These are phyloP conservation scores for Aegilops bicornis DNA, from an alignment of 176 grass and related monocot genomes.

Conservation along the genomic window DNA sequence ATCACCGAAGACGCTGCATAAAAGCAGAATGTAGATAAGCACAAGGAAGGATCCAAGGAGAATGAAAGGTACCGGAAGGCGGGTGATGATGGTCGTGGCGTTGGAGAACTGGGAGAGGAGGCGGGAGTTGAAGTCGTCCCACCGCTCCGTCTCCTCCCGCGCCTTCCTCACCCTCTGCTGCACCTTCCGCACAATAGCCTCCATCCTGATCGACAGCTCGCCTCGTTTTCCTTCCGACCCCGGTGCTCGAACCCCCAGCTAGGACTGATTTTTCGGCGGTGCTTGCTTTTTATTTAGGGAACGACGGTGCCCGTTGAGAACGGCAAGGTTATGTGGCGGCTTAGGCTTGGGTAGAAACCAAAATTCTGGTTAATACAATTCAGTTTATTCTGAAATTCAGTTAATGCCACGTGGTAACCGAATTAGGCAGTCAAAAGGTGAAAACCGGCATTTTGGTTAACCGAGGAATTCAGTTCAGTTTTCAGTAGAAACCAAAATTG, in stretches of 20 bases:
- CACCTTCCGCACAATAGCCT: conserved; percentile 61
- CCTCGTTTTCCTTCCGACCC: background rate
- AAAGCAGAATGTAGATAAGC: background rate
- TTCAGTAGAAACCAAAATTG: too few species aligned
- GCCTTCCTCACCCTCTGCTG: conserved; percentile 61
- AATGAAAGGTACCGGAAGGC: conserved; percentile 50
- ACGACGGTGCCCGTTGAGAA: too few species aligned
- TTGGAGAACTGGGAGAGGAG: conserved; percentile 59
- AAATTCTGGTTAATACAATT: background rate
- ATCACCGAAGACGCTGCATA: background rate
- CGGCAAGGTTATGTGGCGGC: too few species aligned
- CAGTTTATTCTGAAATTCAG: background rate
- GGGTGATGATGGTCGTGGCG: conserved; percentile 47
- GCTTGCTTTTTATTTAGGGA: too few species aligned
- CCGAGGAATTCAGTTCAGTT: too few species aligned
- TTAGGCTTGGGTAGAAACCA: too few species aligned
- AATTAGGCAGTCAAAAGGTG: too few species aligned
- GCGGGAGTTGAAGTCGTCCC: conserved; percentile 60
- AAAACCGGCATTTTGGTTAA: too few species aligned
- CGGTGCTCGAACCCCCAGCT: background rate
- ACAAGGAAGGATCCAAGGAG: background rate
- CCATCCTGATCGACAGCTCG: conserved; percentile 4
- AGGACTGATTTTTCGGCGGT: background rate
- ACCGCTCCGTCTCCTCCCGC: conserved; percentile 51
- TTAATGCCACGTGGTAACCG: background rate